Evolutionary conservation across 441 rosid species (phyloP).

Genomic region (Arabidopsis lyrata): DNA sequence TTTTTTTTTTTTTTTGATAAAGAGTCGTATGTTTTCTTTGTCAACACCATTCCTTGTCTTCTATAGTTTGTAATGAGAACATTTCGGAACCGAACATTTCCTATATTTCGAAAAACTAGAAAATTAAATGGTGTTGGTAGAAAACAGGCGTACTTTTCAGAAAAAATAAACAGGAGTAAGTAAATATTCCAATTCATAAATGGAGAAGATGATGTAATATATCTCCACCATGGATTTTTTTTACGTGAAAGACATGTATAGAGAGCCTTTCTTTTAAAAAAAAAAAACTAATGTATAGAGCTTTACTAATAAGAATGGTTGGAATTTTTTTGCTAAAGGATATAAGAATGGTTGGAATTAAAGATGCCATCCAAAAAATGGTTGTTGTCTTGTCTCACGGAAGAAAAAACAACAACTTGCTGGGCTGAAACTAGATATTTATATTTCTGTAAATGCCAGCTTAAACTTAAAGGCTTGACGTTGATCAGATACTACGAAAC

Average conservation of each 20-base stretch:
- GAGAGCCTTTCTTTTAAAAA: background rate
- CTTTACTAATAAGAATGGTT: slow-evolving; percentile 15
- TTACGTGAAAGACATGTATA: slow-evolving; percentile 29
- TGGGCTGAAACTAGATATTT: slow-evolving; percentile 16
- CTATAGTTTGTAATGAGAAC: background rate
- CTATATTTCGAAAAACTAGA: background rate
- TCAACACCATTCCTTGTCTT: background rate
- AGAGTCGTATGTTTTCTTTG: background rate
- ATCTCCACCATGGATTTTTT: slow-evolving; percentile 12
- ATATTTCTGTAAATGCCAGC: background rate
- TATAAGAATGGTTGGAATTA: slow-evolving; percentile 9
- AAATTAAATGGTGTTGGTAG: background rate
- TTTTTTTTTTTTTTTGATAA: background rate
- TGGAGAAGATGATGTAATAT: slow-evolving; percentile 7
- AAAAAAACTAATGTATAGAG: background rate
- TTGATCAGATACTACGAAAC: no score
- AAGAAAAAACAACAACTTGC: slow-evolving; percentile 11
- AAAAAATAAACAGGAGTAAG: background rate
- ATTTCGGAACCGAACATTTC: background rate
- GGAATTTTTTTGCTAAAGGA: background rate
- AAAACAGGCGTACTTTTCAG: background rate
- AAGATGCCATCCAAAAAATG: background rate
- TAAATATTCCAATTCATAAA: slow-evolving; percentile 3
- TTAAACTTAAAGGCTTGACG: no score
- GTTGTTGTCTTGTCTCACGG: slow-evolving; percentile 25